Evolutionary conservation across 1,139 yeast species (phyloP).

Genomic region (Yamadazyma aaseri): DNA sequence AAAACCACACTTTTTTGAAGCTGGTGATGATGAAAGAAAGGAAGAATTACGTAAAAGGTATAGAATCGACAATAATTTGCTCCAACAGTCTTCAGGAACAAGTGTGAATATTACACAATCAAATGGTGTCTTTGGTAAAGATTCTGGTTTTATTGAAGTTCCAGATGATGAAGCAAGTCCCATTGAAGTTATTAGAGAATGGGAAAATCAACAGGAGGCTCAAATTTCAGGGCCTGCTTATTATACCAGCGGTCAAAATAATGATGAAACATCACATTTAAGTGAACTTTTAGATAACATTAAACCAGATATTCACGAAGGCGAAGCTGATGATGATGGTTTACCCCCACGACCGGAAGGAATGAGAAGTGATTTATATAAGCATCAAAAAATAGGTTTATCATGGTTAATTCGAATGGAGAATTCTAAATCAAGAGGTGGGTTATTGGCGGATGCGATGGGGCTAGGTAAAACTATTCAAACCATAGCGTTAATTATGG

Average conservation of each 20-base stretch:
- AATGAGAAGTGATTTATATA: slow-evolving; percentile 62
- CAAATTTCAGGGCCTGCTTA: neutral
- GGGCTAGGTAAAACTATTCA: slow-evolving; percentile 92
- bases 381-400: slow-evolving; percentile 84
- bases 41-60: slow-evolving; percentile 2
- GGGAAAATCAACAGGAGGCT: neutral
- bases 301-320: slow-evolving; percentile 50
- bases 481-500: slow-evolving; percentile 65
- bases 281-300: slow-evolving; percentile 56
- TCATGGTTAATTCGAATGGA: slow-evolving; percentile 79
- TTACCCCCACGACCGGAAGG: slow-evolving; percentile 67
- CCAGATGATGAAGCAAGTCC: neutral
- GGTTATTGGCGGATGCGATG: slow-evolving; percentile 91
- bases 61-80: neutral
- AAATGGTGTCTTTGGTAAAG: too few species aligned
- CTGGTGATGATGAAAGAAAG: neutral
- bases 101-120: neutral
- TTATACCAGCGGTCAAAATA: neutral
- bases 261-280: slow-evolving; percentile 9
- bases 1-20: too few species aligned
- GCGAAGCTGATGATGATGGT: slow-evolving; percentile 38
- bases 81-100: neutral
- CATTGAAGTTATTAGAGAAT: neutral
- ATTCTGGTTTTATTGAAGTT: neutral
- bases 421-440: slow-evolving; percentile 59